phyloP scores from a whole-genome alignment of 352 stramenopile genomes.

The Thalassiosira hispida region DNA sequence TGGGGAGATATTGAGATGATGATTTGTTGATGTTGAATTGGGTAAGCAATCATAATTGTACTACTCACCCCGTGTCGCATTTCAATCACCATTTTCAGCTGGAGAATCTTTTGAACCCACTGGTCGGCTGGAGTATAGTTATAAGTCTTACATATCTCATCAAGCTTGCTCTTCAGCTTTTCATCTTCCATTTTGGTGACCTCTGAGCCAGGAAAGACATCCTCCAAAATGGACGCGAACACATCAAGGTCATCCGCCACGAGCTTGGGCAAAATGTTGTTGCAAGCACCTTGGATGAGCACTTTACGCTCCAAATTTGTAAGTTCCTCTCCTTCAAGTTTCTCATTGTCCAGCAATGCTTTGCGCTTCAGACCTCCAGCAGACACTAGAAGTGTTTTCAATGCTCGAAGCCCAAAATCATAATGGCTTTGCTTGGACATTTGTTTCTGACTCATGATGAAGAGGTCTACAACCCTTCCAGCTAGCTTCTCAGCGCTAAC shows the following conservation, averaged over 20 bases:
- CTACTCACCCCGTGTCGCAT: conserved; percentile 89
- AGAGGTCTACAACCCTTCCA: conserved; percentile 97
- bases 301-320: conserved; percentile 90
- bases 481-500: conserved; percentile 96
- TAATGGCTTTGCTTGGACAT: conserved; percentile 99
- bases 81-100: conserved; percentile 96
- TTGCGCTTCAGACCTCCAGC: conserved; percentile 98
- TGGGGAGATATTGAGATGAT: no score
- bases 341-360: conserved; percentile 75
- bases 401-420: conserved; percentile 98
- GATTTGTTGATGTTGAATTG: no score
- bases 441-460: conserved; percentile 97
- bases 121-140: conserved; percentile 89
- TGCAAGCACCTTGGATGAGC: conserved; percentile 97
- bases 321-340: conserved; percentile 72
- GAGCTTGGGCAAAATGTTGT: conserved; percentile 99
- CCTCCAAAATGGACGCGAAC: conserved; percentile 95
- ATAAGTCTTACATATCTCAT: conserved; percentile 91
- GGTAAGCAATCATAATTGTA: no score
- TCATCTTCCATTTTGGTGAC: conserved; percentile 88
- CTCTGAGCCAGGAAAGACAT: conserved; percentile 94
- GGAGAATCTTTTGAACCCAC: conserved; percentile 98
- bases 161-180: conserved; percentile 88
- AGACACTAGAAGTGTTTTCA: conserved; percentile 99
- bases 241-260: conserved; percentile 96